A percentile compares a stretch with the other conserved stretches of the same genome.
Conservation (phyloP, 768 basidiomycete genomes). For the Lactifluus piperatus region DNA sequence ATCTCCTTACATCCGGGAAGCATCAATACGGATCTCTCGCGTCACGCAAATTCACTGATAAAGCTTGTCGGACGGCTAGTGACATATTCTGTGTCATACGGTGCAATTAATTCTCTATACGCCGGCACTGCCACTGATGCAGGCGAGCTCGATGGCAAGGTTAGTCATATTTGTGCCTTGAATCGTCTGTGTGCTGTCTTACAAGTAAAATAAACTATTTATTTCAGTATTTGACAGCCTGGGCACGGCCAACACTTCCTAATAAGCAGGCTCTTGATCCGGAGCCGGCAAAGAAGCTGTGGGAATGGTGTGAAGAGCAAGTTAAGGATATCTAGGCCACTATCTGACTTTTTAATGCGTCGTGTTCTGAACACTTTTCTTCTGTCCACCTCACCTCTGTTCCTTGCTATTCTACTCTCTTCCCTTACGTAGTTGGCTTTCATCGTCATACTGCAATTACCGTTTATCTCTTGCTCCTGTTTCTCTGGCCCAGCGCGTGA, state of each 20-base stretch:
- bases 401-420: too few relatives aligned
- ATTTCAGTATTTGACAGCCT: conserved; percentile 23
- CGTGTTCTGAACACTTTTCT: too few relatives aligned
- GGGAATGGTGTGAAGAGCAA: conserved; percentile 28
- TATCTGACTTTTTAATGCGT: neutral
- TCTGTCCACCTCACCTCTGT: too few relatives aligned
- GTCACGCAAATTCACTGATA: neutral
- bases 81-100: conserved; percentile 4
- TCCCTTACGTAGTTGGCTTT: too few relatives aligned
- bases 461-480: too few relatives aligned
- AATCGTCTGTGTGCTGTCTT: neutral
- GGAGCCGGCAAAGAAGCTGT: conserved; percentile 22
- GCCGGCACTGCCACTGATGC: conserved; percentile 15
- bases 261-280: conserved; percentile 15
- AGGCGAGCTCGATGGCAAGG: conserved; percentile 11
- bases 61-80: neutral
- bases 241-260: conserved; percentile 22
- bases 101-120: conserved; percentile 15
- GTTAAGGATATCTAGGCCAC: conserved; percentile 10
- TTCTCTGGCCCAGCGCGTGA: too few relatives aligned
- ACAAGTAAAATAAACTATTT: too few relatives aligned
- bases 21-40: conserved; percentile 15
- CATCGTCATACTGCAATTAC: too few relatives aligned
- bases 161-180: neutral
- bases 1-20: conserved; percentile 31